Evolutionary conservation across 495 filamentous ascomycete species (phyloP), one percentile per base, ranked within the genome.

Genomic region (Penicillium steckii): DNA sequence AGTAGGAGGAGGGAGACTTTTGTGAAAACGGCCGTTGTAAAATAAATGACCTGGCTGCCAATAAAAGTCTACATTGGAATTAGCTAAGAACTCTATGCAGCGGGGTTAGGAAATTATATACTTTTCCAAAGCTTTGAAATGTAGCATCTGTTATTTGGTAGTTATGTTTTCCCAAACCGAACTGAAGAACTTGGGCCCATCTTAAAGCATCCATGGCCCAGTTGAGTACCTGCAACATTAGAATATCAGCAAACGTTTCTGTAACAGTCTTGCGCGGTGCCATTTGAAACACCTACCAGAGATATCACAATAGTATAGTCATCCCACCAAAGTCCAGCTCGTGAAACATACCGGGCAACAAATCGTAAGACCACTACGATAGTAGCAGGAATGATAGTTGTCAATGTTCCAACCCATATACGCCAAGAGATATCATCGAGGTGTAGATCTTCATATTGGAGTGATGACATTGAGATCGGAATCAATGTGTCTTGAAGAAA

Each of bases 1-100:
- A 75, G 72, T 24, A 74, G 60, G 15, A 74, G 64, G 42, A 74
- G 69, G 21, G 68, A 67, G n/a, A 55, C 24, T 27, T 69, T 71
- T 12, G 62, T 68, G 24, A 64, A 45, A 27, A 56, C 53, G 38
- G 62, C 55, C 41, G 67, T 65, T 15, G 45, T 44, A 41, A 64
- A 62, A 46, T 67, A 69, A 8, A 64, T 4, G 8, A 69, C 50
- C 43, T 67, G 59, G 8, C 53, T 30, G 13, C 55, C 64, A 6
- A 67, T 8, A 46, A 67, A 67, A 19, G 40, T 62, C 66, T 69
- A 27, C 30, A 46, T 33, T 22, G 9, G 13, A 38, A 41, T 51
- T 8, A 52, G 38, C 18, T 4, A 13, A 30, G n/a, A 8, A 22
- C 8, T 29, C 5, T 27, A 18, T 8, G 38, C 4, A 41, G 8